phyloP scores from a whole-genome alignment of 371 early-diverging fungal genomes.

The Apophysomyces elegans region DNA sequence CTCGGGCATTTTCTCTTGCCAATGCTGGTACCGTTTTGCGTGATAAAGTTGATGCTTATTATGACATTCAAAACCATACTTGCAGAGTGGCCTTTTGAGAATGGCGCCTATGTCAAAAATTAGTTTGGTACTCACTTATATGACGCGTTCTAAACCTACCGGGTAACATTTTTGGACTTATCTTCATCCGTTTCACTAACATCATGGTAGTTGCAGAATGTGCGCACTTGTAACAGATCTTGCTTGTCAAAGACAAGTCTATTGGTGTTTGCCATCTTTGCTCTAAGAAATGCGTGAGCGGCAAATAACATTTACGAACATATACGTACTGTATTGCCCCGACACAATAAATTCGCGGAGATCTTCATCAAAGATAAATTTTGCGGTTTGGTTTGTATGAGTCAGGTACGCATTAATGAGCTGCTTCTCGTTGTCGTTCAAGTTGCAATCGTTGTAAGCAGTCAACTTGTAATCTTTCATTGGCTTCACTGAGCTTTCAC shows the following conservation, averaged over 20 bases:
- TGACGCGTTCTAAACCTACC: slow-evolving; percentile 18
- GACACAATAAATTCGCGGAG: slow-evolving; percentile 25
- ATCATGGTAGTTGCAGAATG: slow-evolving; percentile 34
- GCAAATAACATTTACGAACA: background rate
- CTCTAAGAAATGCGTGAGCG: too few relatives aligned
- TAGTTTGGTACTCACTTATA: background rate
- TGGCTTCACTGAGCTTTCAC: slow-evolving; percentile 18
- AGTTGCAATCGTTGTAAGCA: slow-evolving; percentile 6
- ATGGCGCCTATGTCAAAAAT: slow-evolving; percentile 12
- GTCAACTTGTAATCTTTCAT: slow-evolving; percentile 24
- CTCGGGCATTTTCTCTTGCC: slow-evolving; percentile 19
- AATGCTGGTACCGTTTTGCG: slow-evolving; percentile 49
- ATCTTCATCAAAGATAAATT: slow-evolving; percentile 31
- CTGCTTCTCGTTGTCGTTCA: slow-evolving; percentile 33
- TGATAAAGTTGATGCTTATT: slow-evolving; percentile 38
- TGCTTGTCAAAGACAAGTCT: slow-evolving; percentile 16
- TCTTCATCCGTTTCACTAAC: slow-evolving; percentile 23
- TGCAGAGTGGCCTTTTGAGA: slow-evolving; percentile 35
- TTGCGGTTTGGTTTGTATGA: slow-evolving; percentile 17
- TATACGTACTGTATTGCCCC: slow-evolving; percentile 36
- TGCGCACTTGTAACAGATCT: slow-evolving; percentile 43
- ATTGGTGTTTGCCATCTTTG: slow-evolving; percentile 3
- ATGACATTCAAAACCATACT: slow-evolving; percentile 49
- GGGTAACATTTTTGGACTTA: slow-evolving; percentile 15
- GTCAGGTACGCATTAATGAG: slow-evolving; percentile 30